Percentiles rank a stretch among this genome's conserved stretches.
Evolutionary conservation across 805 yeast genomes (phyloP).

Genomic region (Torulaspora quercuum): DNA sequence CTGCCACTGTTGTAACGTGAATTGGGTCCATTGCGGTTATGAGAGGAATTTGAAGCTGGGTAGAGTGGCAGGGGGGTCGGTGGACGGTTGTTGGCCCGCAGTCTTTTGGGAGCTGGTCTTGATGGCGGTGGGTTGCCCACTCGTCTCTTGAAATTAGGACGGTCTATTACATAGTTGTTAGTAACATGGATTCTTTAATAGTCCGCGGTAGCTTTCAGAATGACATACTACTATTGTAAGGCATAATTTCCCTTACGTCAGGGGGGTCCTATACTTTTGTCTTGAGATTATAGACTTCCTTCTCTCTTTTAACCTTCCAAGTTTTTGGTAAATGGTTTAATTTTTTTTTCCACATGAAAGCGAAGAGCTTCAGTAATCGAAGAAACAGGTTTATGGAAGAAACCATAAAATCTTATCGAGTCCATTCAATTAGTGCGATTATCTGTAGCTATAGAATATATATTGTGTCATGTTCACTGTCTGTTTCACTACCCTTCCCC

Average conservation of each 20-base stretch:
- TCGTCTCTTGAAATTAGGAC: slow-evolving; percentile 19
- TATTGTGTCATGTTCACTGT: no score
- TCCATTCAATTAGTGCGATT: no score
- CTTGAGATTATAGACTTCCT: not conserved
- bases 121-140: slow-evolving; percentile 21
- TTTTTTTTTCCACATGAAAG: slow-evolving; percentile 4
- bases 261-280: slow-evolving; percentile 1
- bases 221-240: slow-evolving; percentile 17
- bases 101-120: slow-evolving; percentile 18
- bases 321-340: slow-evolving; percentile 1
- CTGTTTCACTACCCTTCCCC: no score
- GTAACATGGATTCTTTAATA: slow-evolving; percentile 2
- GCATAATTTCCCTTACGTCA: slow-evolving; percentile 10
- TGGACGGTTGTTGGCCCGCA: slow-evolving; percentile 16
- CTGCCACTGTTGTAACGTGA: slow-evolving; percentile 13
- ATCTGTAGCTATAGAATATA: no score
- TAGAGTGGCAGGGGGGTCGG: slow-evolving; percentile 13
- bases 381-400: not conserved
- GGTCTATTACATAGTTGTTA: slow-evolving; percentile 12
- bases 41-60: slow-evolving; percentile 10
- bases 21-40: slow-evolving; percentile 4
- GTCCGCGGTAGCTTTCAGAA: not conserved
- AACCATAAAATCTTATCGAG: not conserved
- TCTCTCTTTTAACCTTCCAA: not conserved
- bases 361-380: slow-evolving; percentile 5